A percentile compares a stretch with the other conserved stretches of the same genome.
Evolutionary conservation across 345 rosid species (phyloP).

Genomic region (Excoecaria cochinchinensis): DNA sequence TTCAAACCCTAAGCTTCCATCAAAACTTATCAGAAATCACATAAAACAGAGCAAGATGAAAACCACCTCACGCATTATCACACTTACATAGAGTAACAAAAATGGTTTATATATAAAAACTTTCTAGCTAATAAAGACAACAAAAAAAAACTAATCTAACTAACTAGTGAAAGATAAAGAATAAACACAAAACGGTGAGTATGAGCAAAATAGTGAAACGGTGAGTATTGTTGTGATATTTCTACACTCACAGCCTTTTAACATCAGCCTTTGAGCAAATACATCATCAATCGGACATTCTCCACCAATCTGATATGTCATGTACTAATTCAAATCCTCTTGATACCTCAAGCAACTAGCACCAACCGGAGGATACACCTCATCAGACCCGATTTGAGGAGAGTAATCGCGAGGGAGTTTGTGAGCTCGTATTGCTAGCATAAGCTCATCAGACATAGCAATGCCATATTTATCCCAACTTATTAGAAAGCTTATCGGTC

Average conservation of each 20-base stretch:
- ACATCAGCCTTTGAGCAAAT: conserved; percentile 47
- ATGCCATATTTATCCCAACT: not conserved
- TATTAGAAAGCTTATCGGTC: not conserved
- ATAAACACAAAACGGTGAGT: too few species aligned
- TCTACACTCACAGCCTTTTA: conserved; percentile 54
- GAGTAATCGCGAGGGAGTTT: conserved; percentile 45
- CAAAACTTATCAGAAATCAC: too few species aligned
- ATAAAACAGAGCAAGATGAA: too few species aligned
- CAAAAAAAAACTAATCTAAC: too few species aligned
- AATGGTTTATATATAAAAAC: too few species aligned
- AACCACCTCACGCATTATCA: too few species aligned
- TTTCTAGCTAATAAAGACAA: too few species aligned
- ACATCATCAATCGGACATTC: conserved; percentile 48
- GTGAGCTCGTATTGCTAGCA: conserved; percentile 39
- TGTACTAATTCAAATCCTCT: conserved; percentile 42
- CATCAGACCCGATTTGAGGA: conserved; percentile 35
- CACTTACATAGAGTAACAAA: too few species aligned
- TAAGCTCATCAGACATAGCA: conserved; percentile 28
- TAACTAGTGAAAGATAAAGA: too few species aligned
- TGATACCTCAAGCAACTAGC: conserved; percentile 43
- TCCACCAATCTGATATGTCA: conserved; percentile 44
- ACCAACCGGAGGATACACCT: conserved; percentile 36
- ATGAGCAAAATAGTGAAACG: too few species aligned
- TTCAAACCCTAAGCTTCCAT: too few species aligned
- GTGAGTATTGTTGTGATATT: too few species aligned